Conservation (phyloP, 306 rosid genomes). For the Castanea mollissima region DNA sequence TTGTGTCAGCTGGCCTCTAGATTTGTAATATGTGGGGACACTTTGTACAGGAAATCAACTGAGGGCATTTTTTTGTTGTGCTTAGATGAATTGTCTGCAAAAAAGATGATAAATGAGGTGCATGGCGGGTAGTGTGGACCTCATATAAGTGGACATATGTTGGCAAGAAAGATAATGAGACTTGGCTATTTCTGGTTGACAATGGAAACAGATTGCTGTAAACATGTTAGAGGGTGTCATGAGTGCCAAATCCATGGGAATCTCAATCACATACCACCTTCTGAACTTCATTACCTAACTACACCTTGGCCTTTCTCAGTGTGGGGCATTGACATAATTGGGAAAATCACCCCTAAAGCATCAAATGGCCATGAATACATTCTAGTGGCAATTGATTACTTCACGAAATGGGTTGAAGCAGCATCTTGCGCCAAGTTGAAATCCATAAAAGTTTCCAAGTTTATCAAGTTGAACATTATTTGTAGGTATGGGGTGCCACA, state of each 20-base stretch:
- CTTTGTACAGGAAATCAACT: neutral
- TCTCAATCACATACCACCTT: neutral
- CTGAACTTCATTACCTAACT: neutral
- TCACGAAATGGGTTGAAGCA: neutral
- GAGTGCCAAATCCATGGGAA: neutral
- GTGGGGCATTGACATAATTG: neutral
- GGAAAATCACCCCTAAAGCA: neutral
- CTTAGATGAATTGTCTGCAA: neutral
- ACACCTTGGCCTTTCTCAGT: neutral
- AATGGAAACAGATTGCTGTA: neutral
- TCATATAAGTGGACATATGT: neutral
- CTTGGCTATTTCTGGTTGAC: neutral
- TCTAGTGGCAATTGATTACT: neutral
- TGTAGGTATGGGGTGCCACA: neutral
- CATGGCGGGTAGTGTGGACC: neutral
- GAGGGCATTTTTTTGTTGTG: neutral
- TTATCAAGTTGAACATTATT: neutral
- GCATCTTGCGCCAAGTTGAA: neutral
- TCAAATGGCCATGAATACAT: neutral
- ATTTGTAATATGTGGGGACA: neutral
- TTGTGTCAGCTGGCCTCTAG: neutral
- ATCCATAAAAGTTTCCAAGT: neutral
- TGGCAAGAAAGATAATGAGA: neutral
- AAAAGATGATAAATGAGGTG: neutral
- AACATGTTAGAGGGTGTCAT: neutral